Evolutionary conservation across 257 asterid species (phyloP).

Genomic region (Schizonepeta tenuifolia): DNA sequence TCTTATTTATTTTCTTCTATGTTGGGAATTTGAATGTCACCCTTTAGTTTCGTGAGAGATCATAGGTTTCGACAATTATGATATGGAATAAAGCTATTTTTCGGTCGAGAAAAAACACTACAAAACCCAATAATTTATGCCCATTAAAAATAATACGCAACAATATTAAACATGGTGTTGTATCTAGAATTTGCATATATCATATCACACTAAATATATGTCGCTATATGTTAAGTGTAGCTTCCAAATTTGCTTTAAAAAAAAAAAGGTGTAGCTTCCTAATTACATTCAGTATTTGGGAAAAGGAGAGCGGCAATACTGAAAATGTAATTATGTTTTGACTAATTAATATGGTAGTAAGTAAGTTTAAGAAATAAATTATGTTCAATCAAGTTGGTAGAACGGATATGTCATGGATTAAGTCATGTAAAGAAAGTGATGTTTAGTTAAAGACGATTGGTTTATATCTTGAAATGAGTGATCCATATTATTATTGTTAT

Average conservation of each 20-base stretch:
- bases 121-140: no score
- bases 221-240: neutral
- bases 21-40: neutral
- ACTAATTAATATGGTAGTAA: neutral
- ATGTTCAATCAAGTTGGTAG: conserved; percentile 29
- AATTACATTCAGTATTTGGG: neutral
- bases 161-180: no score
- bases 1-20: no score
- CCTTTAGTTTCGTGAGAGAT: neutral
- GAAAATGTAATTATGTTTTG: neutral
- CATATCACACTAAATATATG: neutral
- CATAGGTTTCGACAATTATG: neutral
- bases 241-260: no score
- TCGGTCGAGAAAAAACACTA: no score
- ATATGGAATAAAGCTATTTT: no score
- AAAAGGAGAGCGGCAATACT: no score
- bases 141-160: no score
- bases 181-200: neutral
- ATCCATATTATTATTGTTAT: neutral
- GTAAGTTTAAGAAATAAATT: neutral
- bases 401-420: conserved; percentile 1
- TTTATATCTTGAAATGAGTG: conserved; percentile 16
- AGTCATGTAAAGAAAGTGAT: conserved; percentile 13
- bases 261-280: no score
- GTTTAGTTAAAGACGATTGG: conserved; percentile 15